Evolutionary conservation across 129 eudicot genomes (phyloP).

Genomic region (Tagetes erecta): DNA sequence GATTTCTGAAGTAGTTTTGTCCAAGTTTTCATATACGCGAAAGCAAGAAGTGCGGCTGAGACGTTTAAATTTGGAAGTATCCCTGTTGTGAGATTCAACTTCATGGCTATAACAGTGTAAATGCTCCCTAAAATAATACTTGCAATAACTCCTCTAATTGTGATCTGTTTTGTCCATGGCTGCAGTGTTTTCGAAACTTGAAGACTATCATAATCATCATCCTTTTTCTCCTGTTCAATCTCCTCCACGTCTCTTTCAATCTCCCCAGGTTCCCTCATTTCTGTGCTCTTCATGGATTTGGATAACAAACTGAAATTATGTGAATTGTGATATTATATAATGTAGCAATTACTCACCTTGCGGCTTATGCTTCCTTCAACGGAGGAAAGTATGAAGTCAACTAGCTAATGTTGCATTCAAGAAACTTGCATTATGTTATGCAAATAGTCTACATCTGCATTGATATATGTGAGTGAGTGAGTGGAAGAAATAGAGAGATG

Average conservation of each 20-base stretch:
- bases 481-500: background rate
- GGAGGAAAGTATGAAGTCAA: conserved; percentile 33
- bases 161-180: conserved; percentile 78
- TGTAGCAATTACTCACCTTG: conserved; percentile 29
- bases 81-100: conserved; percentile 70
- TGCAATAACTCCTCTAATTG: conserved; percentile 60
- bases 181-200: conserved; percentile 43
- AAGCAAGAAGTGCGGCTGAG: conserved; percentile 83
- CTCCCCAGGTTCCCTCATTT: conserved; percentile 35
- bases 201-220: conserved; percentile 23
- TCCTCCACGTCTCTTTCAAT: conserved; percentile 31
- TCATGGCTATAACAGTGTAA: conserved; percentile 77
- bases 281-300: conserved; percentile 20
- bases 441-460: conserved; percentile 12
- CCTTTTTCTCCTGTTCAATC: conserved; percentile 34
- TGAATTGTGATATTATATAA: conserved; percentile 9
- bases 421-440: conserved; percentile 24
- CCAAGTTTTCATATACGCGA: conserved; percentile 56
- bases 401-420: conserved; percentile 36
- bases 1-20: conserved; percentile 49
- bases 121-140: conserved; percentile 62
- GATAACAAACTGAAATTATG: conserved; percentile 1
- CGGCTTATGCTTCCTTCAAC: conserved; percentile 21
- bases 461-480: conserved; percentile 22
- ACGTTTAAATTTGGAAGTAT: conserved; percentile 70